Conservation (phyloP, 2,329 filamentous ascomycete genomes). For the Fusarium algeriense region DNA sequence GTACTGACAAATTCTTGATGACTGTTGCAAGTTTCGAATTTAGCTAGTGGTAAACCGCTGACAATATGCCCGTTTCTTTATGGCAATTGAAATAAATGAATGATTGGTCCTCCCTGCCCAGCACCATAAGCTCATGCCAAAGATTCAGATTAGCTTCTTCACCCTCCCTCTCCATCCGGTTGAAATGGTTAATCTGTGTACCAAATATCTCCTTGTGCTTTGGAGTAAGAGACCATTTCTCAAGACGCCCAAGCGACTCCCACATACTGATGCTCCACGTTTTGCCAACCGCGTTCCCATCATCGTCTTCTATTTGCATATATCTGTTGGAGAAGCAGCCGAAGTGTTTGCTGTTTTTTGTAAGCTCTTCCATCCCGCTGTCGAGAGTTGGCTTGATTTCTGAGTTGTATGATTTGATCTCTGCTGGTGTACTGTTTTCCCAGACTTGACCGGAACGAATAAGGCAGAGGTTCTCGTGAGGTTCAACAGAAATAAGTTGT, state of each 20-base stretch:
- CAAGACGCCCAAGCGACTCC: rapidly evolving
- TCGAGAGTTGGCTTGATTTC: neutral
- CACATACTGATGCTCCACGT: neutral
- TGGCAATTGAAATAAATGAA: neutral
- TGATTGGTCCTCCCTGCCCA: rapidly evolving
- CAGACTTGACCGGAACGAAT: neutral
- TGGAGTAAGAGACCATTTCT: neutral
- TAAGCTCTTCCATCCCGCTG: rapidly evolving
- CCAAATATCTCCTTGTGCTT: neutral
- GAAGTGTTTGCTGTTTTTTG: rapidly evolving
- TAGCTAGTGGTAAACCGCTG: neutral
- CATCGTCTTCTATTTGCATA: rapidly evolving
- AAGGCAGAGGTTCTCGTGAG: rapidly evolving
- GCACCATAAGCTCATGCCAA: neutral
- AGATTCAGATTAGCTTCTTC: rapidly evolving
- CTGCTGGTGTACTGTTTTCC: neutral
- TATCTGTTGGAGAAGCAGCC: neutral
- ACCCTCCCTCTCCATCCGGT: neutral
- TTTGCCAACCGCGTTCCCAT: rapidly evolving
- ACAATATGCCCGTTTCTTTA: rapidly evolving
- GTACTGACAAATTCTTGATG: neutral
- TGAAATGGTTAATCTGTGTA: neutral
- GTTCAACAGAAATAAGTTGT: rapidly evolving
- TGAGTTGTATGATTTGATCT: rapidly evolving
- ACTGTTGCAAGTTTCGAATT: neutral